Conservation (phyloP, 768 basidiomycete genomes). For the Russula dissimulans region DNA sequence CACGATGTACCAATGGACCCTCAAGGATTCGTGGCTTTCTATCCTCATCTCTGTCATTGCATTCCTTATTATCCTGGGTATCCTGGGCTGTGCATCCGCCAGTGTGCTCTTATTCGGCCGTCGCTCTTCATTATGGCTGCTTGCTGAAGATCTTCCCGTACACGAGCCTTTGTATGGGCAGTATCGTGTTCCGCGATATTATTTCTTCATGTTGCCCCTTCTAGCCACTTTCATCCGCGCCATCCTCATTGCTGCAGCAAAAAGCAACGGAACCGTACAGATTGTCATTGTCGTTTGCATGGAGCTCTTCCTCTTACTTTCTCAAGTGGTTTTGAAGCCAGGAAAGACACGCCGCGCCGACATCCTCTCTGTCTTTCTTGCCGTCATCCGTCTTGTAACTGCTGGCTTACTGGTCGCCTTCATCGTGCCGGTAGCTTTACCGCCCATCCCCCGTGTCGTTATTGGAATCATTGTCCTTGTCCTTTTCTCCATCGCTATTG, state of each 20-base stretch:
- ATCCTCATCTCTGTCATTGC: conserved; percentile 68
- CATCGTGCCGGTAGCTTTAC: conserved; percentile 50
- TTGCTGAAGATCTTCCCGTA: conserved; percentile 33
- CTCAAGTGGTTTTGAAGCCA: conserved; percentile 49
- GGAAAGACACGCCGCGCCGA: conserved; percentile 61
- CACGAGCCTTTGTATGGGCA: conserved; percentile 56
- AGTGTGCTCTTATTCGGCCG: conserved; percentile 40
- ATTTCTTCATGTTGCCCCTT: conserved; percentile 53
- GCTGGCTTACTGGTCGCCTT: conserved; percentile 73
- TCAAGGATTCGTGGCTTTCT: conserved; percentile 82
- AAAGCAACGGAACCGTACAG: conserved; percentile 55
- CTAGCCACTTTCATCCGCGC: conserved; percentile 56
- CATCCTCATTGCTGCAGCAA: conserved; percentile 59
- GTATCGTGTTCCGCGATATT: conserved; percentile 58
- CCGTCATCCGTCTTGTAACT: conserved; percentile 57
- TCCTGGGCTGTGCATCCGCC: conserved; percentile 43
- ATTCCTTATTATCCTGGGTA: conserved; percentile 42
- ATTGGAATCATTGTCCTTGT: conserved; percentile 70
- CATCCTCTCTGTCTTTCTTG: conserved; percentile 57
- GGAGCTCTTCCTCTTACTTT: conserved; percentile 51
- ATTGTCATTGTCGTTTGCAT: conserved; percentile 56
- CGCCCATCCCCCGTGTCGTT: conserved; percentile 70
- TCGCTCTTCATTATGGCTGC: conserved; percentile 31
- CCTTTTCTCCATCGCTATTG: conserved; percentile 58
- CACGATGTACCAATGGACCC: conserved; percentile 83